Evolutionary conservation across 371 early-diverging fungal genomes (phyloP), one percentile per base, ranked within the genome.

Genomic region (Mucor indicus): DNA sequence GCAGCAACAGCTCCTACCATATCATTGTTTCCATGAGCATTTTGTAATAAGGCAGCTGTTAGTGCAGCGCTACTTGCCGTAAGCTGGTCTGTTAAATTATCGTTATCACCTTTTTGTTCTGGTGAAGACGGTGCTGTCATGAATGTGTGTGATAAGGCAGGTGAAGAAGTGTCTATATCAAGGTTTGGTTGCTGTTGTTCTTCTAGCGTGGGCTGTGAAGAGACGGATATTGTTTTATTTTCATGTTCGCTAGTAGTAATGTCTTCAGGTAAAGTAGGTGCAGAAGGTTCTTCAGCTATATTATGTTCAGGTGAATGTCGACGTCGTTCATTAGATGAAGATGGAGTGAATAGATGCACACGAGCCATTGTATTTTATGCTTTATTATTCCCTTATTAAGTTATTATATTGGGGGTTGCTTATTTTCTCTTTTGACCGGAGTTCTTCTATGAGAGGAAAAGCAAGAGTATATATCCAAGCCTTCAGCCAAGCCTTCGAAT

Each of bases 271-370:
- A 44, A 38, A 40, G 50, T 17, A 13, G 48, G 53, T 23, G n/a
- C n/a, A 9, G 53, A 16, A 5, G 57, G 57, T 25, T 46, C 57
- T 10, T 55, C 47, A n/a, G 48, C 44, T 15, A 50, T 44, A 19
- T 42, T n/a, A 2, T 41, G 32, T n/a, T 43, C 42, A 20, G 49
- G 41, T 29, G 38, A 33, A n/a, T 54, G 42, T 35, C 40, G 30
- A 22, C 50, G 25, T 31, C 31, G 23, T 24, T 44, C 21, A 21
- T 50, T 37, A n/a, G n/a, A n/a, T 5, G 54, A 35, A 37, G 60
- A 55, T 6, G 65, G 38, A 36, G 62, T 56, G 41, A 69, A 69
- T 8, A 62, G 47, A 55, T 69, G 70, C 22, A 69, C 70, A 41
- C 66, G 60, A 33, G 70, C 70, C 70, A 69, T 68, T n/a, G n/a